phyloP scores from a whole-genome alignment of 495 filamentous ascomycete species.

The Tuber aestivum region DNA sequence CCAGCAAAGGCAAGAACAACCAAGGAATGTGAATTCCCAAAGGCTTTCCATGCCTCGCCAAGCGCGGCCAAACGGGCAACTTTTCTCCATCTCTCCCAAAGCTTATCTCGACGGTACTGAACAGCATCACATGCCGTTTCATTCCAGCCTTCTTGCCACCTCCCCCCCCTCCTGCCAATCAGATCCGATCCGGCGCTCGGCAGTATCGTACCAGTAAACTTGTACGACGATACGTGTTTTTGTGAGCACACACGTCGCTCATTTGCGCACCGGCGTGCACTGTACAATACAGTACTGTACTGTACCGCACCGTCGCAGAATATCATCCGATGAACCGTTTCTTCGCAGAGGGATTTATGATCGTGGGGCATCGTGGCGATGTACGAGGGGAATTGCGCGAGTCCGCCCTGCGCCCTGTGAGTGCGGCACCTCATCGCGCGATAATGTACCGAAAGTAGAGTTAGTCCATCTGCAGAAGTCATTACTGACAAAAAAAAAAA shows the following conservation, averaged over 20 bases:
- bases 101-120: not conserved
- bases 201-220: not conserved
- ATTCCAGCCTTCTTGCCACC: too few species aligned
- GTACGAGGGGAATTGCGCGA: not conserved
- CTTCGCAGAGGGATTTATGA: not conserved
- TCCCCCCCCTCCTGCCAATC: not conserved
- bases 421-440: not conserved
- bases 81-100: not conserved
- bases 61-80: not conserved
- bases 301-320: not conserved
- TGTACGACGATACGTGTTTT: not conserved
- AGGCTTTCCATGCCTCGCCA: not conserved
- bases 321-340: not conserved
- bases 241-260: not conserved
- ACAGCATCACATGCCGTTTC: not conserved
- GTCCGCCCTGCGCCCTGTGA: not conserved
- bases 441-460: not conserved
- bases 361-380: not conserved
- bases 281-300: not conserved
- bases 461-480: not conserved
- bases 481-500: not conserved
- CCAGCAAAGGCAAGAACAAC: not conserved
- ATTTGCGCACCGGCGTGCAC: not conserved
- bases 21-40: not conserved
- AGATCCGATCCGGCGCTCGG: not conserved